Evolutionary conservation across 2,329 filamentous ascomycete genomes (phyloP).

Genomic region (Ascochyta koolunga): DNA sequence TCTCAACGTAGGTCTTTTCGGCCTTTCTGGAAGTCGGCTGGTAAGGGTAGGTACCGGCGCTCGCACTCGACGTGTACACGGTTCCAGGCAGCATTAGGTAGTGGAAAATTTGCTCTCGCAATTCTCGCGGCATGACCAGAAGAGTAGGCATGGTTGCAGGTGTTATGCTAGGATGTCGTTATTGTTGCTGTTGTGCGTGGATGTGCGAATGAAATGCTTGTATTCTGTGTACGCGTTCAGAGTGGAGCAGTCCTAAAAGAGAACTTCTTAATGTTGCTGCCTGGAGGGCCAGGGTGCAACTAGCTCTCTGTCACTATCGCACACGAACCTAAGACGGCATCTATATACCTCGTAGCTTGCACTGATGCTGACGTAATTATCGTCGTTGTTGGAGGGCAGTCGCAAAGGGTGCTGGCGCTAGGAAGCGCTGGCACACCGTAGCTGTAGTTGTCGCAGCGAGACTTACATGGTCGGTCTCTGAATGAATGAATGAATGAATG

Average conservation of each 20-base stretch:
- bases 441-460: neutral
- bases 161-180: neutral
- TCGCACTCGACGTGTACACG: conserved; percentile 33
- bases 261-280: conserved; percentile 8
- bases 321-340: neutral
- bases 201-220: neutral
- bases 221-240: neutral
- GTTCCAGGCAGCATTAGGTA: conserved; percentile 26
- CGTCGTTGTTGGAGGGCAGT: neutral
- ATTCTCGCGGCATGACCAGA: conserved; percentile 32
- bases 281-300: conserved; percentile 5
- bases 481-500: too few species aligned
- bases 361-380: neutral
- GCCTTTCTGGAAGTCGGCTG: conserved; percentile 2
- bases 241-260: neutral
- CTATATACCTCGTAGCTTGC: too few species aligned
- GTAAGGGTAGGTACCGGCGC: conserved; percentile 17
- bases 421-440: neutral
- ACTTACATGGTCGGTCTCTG: neutral
- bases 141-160: conserved; percentile 13
- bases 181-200: too few species aligned
- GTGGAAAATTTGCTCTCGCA: conserved; percentile 35
- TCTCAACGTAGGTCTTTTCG: conserved; percentile 29
- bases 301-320: neutral
- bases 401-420: neutral